Percentiles rank a stretch among this genome's conserved stretches.
phyloP scores from a whole-genome alignment of 148 eudicot species.

The Chenopodium formosanum region DNA sequence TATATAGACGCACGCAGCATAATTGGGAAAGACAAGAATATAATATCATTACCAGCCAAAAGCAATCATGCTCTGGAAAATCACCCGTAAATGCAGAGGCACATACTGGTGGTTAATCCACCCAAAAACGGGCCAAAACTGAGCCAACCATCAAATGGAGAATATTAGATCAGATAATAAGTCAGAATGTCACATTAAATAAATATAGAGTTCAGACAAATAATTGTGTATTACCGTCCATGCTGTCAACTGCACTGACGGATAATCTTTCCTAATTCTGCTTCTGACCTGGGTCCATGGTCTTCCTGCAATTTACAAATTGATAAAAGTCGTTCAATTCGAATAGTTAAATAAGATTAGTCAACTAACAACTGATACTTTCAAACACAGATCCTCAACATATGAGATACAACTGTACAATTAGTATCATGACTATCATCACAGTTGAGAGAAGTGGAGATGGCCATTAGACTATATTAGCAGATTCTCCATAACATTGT shows the following conservation, averaged over 20 bases:
- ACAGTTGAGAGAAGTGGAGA: background rate
- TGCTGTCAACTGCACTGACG: constrained; percentile 69
- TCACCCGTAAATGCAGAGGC: constrained; percentile 84
- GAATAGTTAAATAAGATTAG: background rate
- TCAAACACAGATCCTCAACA: background rate
- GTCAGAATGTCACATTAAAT: background rate
- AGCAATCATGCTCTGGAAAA: constrained; percentile 76
- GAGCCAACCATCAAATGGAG: constrained; percentile 18
- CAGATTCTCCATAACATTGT: background rate
- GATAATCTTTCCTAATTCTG: constrained; percentile 77
- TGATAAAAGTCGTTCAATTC: background rate
- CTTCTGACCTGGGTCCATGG: constrained; percentile 74
- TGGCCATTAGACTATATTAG: background rate
- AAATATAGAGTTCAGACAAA: background rate
- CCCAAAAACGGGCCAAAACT: constrained; percentile 94
- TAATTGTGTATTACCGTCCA: constrained; percentile 63
- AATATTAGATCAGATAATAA: background rate
- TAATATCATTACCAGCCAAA: constrained; percentile 60
- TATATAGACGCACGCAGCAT: background rate
- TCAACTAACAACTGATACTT: constrained; percentile 1
- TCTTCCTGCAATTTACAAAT: constrained; percentile 57
- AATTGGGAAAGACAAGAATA: background rate
- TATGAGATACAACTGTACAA: background rate
- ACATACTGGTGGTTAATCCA: constrained; percentile 92
- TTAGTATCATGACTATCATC: background rate